These are phyloP conservation scores for Geotrichum histeridarum DNA, from an alignment of 1,139 yeast genomes.

Conservation along the genomic window DNA sequence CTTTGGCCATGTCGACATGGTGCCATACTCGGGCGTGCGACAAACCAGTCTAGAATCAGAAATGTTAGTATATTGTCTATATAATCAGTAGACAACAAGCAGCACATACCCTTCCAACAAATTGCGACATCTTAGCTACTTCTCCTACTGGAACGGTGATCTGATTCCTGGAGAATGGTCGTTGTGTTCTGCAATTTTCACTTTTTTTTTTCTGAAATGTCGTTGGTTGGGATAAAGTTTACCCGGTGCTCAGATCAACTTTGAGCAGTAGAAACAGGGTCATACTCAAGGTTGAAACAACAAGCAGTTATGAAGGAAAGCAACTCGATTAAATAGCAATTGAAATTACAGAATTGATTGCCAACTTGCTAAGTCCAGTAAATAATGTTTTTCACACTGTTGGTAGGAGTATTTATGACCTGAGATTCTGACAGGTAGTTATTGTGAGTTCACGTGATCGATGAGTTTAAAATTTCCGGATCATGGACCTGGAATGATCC, in stretches of 20 bases:
- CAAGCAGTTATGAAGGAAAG: too few species aligned
- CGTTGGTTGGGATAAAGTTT: background rate
- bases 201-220: background rate
- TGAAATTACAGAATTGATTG: too few species aligned
- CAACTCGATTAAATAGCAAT: too few species aligned
- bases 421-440: too few species aligned
- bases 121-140: conserved; percentile 35
- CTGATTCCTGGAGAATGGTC: background rate
- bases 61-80: background rate
- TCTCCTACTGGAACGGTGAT: background rate
- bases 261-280: too few species aligned
- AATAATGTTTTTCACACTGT: too few species aligned
- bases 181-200: background rate
- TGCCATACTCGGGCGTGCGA: conserved; percentile 92
- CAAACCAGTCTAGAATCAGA: conserved; percentile 47
- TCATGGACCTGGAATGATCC: too few species aligned
- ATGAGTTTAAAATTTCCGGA: too few species aligned
- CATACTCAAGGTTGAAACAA: too few species aligned
- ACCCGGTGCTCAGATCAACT: background rate
- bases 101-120: conserved; percentile 37
- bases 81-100: background rate
- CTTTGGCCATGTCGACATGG: conserved; percentile 85
- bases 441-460: too few species aligned
- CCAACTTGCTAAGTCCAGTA: too few species aligned
- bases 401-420: too few species aligned